Conservation (phyloP, 1,284 basidiomycete species). For the Kwoniella shivajii region DNA sequence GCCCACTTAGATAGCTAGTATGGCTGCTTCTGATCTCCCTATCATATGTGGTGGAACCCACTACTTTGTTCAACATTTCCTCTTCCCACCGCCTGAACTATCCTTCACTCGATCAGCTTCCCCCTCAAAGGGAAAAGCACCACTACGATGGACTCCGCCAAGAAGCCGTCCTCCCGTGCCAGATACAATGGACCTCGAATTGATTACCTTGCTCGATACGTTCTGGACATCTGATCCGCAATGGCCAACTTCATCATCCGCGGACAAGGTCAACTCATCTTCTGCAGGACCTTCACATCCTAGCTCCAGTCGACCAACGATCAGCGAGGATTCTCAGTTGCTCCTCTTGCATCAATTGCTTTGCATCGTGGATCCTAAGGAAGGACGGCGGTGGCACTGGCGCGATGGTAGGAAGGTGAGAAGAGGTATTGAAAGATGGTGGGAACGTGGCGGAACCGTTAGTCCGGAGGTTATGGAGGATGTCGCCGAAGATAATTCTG, state of each 20-base stretch:
- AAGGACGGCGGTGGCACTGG: constrained; percentile 93
- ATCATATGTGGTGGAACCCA: constrained; percentile 94
- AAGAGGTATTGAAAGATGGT: constrained; percentile 76
- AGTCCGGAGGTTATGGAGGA: constrained; percentile 55
- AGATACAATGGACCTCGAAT: constrained; percentile 24
- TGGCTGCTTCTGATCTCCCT: constrained; percentile 63
- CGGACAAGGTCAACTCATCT: neutral
- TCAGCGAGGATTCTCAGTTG: constrained; percentile 58
- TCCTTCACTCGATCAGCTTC: constrained; percentile 41
- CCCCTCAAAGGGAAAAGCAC: constrained; percentile 1
- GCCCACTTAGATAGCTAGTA: constrained; percentile 57
- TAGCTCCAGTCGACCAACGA: constrained; percentile 51
- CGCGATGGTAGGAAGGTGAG: constrained; percentile 87
- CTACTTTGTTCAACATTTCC: constrained; percentile 90
- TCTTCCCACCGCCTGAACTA: constrained; percentile 71
- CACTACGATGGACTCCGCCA: constrained; percentile 37
- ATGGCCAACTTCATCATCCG: constrained; percentile 27
- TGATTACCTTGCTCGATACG: constrained; percentile 37
- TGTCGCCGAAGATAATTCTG: constrained; percentile 56
- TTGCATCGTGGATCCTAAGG: constrained; percentile 68
- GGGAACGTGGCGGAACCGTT: constrained; percentile 63
- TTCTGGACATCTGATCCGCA: constrained; percentile 43
- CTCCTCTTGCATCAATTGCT: constrained; percentile 71
- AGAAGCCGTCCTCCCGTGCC: constrained; percentile 47
- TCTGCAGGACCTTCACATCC: neutral